These are phyloP conservation scores for Eutypella sp. DNA, from an alignment of 2,329 filamentous ascomycete genomes.

Conservation along the genomic window DNA sequence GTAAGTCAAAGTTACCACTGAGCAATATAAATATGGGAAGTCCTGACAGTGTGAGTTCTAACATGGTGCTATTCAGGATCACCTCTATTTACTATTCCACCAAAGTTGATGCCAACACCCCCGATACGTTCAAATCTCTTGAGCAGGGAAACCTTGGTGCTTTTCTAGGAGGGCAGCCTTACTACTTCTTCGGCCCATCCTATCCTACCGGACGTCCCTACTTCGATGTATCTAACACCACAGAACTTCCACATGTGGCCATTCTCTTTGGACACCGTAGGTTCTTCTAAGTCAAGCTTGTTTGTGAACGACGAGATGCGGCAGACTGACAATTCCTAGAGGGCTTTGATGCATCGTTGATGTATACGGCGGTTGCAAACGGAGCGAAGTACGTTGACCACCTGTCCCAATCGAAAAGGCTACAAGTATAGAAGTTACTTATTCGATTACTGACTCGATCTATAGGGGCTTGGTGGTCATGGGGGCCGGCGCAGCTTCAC, in stretches of 20 bases:
- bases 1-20: too few species aligned
- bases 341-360: slow-evolving; percentile 26
- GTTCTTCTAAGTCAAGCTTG: slow-evolving; percentile 2
- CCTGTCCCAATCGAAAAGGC: background rate
- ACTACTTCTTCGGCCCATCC: slow-evolving; percentile 46
- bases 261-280: slow-evolving; percentile 41
- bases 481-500: slow-evolving; percentile 24
- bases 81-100: slow-evolving; percentile 47
- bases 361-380: slow-evolving; percentile 27
- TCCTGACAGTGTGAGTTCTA: background rate
- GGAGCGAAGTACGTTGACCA: slow-evolving; percentile 22
- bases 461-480: slow-evolving; percentile 26
- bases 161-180: slow-evolving; percentile 48
- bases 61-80: slow-evolving; percentile 30
- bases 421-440: background rate
- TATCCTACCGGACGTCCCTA: slow-evolving; percentile 35
- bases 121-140: slow-evolving; percentile 48
- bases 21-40: background rate
- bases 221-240: slow-evolving; percentile 29
- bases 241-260: slow-evolving; percentile 38
- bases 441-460: background rate
- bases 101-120: slow-evolving; percentile 48
- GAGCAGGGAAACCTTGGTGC: slow-evolving; percentile 46
- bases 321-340: slow-evolving; percentile 11
- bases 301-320: background rate